Evolutionary conservation across 345 rosid species (phyloP).

Genomic region (Eucalyptus brandiana): DNA sequence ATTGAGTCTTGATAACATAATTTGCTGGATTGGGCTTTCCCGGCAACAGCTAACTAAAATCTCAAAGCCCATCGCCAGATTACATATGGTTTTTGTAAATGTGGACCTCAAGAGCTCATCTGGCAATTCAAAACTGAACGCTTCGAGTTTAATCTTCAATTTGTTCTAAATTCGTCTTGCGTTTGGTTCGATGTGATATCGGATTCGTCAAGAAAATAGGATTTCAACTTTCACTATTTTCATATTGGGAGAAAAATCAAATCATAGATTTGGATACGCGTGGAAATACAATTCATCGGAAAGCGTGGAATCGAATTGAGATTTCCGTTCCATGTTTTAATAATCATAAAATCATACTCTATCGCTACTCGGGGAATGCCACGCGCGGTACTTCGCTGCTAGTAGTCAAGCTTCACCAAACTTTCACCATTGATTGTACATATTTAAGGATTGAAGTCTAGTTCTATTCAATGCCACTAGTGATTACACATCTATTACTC

Average conservation of each 20-base stretch:
- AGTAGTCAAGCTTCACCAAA: neutral
- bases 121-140: neutral
- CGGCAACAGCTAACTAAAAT: accelerated
- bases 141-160: neutral
- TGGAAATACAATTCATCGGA: neutral
- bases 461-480: neutral
- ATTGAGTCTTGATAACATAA: neutral
- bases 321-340: neutral
- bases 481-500: accelerated
- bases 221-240: too few relatives aligned
- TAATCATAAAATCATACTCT: accelerated
- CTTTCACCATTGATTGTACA: too few relatives aligned
- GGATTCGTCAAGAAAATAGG: accelerated
- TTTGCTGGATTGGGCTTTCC: neutral
- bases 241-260: neutral
- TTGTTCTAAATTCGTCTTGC: accelerated
- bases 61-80: accelerated
- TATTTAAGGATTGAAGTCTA: neutral
- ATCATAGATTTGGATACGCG: accelerated
- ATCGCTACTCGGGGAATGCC: neutral
- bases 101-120: neutral
- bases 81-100: neutral
- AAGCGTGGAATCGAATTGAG: accelerated
- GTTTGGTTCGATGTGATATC: accelerated
- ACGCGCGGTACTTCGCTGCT: accelerated